Evolutionary conservation across 495 filamentous ascomycete genomes (phyloP), one percentile per base, ranked within the genome.

Genomic region (Penicillium coffeae): DNA sequence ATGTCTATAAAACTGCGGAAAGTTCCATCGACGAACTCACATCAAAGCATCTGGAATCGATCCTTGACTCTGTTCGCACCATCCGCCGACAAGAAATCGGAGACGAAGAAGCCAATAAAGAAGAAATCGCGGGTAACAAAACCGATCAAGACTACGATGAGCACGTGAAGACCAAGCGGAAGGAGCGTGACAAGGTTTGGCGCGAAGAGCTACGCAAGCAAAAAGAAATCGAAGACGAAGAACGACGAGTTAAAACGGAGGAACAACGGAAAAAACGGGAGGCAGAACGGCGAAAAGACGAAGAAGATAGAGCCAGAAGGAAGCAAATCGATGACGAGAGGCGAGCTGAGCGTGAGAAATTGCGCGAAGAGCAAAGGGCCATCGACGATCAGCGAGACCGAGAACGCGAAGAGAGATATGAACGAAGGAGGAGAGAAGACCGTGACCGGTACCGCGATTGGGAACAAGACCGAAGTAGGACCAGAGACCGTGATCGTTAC

Each of bases 131-230:
- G 20, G 90, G 90, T 2, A 79, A 79, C 51, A 95, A 89, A 63
- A 89, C 85, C 5, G 90, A 95, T 53, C 85, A 84, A 38, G 86
- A 90, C 44, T 95, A 92, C 57, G 87, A 83, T 12, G 72, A 73
- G 30, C 82, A 89, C 50, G 82, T 88, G 1, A 81, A 80, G n/a
- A 72, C 65, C n/a, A 80, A 82, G 48, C 72, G 80, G 3, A 77
- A 78, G 9, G 80, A 83, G 54, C 79, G 86, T 38, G 85, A 85
- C 18, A 81, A 75, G 22, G 68, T 81, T 15, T 80, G 82, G 56
- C 80, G 81, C 41, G 83, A 87, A 51, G 78, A 84, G 33, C 69
- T 81, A 47, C 76, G 78, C 47, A 80, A 81, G 54, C 76, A 87
- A 53, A 71, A 71, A 38, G 75, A 80, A 50, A 67, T 80, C 21